A percentile compares a stretch with the other conserved stretches of the same genome.
phyloP scores from a whole-genome alignment of 176 grass and related monocot species.

The Aegilops speltoides region DNA sequence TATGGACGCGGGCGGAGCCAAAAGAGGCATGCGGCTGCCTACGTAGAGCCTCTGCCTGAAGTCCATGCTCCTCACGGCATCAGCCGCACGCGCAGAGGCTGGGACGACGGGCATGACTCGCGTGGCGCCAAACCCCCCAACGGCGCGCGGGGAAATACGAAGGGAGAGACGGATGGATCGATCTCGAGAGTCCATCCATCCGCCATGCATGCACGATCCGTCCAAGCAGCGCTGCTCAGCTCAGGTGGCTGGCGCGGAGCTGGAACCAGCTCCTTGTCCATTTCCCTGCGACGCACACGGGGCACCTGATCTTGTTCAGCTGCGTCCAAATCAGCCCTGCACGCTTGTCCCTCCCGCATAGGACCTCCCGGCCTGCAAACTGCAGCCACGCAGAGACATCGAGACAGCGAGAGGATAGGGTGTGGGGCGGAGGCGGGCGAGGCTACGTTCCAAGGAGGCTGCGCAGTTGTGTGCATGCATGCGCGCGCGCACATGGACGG shows the following conservation, averaged over 20 bases:
- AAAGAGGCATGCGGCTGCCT: background rate
- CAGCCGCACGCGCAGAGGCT: background rate
- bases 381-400: background rate
- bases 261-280: background rate
- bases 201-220: background rate
- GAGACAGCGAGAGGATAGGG: background rate
- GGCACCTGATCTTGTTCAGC: background rate
- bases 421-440: background rate
- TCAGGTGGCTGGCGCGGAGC: conserved; percentile 9
- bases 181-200: background rate
- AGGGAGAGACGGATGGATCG: background rate
- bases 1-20: background rate
- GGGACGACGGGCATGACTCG: background rate
- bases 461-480: background rate
- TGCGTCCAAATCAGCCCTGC: conserved; percentile 21
- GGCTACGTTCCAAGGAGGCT: background rate
- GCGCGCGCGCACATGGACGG: background rate
- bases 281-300: background rate
- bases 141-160: conserved; percentile 6
- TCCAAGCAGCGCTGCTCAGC: background rate
- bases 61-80: background rate
- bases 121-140: conserved; percentile 10
- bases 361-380: conserved; percentile 1
- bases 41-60: background rate
- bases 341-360: conserved; percentile 18